Evolutionary conservation across 2,329 filamentous ascomycete species (phyloP).

Genomic region (Pseudogymnoascus sp.): DNA sequence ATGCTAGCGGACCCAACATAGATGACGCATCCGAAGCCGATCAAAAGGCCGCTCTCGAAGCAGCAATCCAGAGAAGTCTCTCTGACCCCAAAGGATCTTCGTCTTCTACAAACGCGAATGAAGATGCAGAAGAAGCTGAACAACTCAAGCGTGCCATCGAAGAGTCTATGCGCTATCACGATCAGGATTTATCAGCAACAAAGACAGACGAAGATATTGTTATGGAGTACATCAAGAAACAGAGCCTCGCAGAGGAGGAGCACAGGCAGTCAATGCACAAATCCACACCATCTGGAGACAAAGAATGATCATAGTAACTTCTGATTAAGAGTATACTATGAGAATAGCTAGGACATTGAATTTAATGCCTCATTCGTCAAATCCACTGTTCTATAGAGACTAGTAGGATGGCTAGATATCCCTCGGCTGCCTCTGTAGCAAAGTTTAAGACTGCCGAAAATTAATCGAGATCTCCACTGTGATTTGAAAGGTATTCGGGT

Average conservation of each 20-base stretch:
- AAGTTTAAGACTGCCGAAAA: neutral
- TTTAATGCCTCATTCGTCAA: neutral
- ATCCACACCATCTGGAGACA: neutral
- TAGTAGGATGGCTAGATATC: neutral
- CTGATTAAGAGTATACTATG: slow-evolving; percentile 1
- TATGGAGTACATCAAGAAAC: slow-evolving; percentile 69
- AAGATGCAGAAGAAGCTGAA: slow-evolving; percentile 28
- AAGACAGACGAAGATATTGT: slow-evolving; percentile 65
- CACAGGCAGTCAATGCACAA: slow-evolving; percentile 21
- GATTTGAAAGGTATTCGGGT: neutral
- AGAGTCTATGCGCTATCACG: slow-evolving; percentile 29
- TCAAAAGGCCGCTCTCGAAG: slow-evolving; percentile 49
- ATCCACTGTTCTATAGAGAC: neutral
- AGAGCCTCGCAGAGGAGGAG: slow-evolving; percentile 65
- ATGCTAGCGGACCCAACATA: slow-evolving; percentile 28
- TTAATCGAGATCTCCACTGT: neutral
- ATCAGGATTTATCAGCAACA: slow-evolving; percentile 29
- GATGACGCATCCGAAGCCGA: slow-evolving; percentile 40
- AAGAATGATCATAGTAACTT: neutral
- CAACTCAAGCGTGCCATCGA: slow-evolving; percentile 37
- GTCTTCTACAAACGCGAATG: slow-evolving; percentile 17
- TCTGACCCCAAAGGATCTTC: slow-evolving; percentile 13
- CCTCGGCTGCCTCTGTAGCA: neutral
- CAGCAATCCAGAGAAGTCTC: slow-evolving; percentile 49
- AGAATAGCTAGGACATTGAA: neutral